These are phyloP conservation scores for Umbelopsis sp. DNA, from an alignment of 371 early-diverging fungal genomes.

Conservation along the genomic window DNA sequence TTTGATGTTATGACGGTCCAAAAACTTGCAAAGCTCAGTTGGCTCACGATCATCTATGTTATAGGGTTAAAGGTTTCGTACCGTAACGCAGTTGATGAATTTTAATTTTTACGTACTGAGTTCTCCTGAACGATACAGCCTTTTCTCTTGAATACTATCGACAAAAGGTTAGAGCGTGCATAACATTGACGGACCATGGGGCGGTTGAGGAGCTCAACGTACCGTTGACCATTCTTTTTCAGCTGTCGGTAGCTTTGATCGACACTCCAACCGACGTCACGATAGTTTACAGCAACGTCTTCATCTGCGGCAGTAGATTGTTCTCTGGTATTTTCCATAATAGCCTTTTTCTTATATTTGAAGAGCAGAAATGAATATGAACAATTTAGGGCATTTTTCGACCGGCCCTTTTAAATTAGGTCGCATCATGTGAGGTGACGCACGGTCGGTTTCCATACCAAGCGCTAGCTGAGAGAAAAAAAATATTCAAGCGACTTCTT, in stretches of 20 bases:
- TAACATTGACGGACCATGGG: too few species aligned
- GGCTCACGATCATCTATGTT: not conserved
- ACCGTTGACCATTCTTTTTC: not conserved
- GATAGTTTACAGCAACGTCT: not conserved
- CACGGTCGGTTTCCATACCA: too few species aligned
- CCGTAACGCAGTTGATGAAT: not conserved
- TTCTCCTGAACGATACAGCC: not conserved
- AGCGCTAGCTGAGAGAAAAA: too few species aligned
- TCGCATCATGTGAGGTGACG: constrained; percentile 6
- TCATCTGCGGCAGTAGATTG: not conserved
- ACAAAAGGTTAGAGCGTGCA: not conserved
- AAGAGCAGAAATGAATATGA: too few species aligned
- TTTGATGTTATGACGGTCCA: not conserved
- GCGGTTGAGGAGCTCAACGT: not conserved
- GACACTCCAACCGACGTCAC: constrained; percentile 8
- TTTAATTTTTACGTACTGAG: not conserved
- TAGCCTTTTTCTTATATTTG: too few species aligned
- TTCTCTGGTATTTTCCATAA: not conserved
- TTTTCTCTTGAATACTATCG: too few species aligned
- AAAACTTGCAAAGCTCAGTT: not conserved
- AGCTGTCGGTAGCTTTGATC: not conserved
- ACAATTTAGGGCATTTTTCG: too few species aligned
- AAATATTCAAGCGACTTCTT: too few species aligned
- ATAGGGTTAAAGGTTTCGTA: not conserved
- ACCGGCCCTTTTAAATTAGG: too few species aligned